Evolutionary conservation across 257 asterid genomes (phyloP).

Genomic region (Solanum clarkiae): DNA sequence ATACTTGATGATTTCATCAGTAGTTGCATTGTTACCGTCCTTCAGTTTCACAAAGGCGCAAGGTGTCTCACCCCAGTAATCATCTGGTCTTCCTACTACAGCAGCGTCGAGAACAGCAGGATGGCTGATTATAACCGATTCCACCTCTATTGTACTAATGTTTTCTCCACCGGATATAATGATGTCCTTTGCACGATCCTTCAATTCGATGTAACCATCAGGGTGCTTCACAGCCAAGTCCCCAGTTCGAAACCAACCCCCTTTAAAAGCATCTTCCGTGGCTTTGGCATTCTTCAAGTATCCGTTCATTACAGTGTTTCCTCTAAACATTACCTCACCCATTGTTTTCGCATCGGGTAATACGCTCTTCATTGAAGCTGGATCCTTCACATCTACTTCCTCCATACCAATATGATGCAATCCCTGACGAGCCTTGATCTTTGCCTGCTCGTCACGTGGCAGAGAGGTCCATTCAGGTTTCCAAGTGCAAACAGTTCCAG

Average conservation of each 20-base stretch:
- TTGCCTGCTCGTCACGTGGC: not conserved
- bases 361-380: not conserved
- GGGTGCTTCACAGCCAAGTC: not conserved
- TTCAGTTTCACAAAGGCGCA: not conserved
- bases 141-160: not conserved
- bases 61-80: not conserved
- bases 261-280: not conserved
- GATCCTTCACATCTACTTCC: not conserved
- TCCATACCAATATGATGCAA: not conserved
- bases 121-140: not conserved
- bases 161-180: not conserved
- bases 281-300: not conserved
- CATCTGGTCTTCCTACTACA: not conserved
- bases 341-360: not conserved
- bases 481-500: not conserved
- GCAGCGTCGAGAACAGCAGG: not conserved
- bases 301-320: not conserved
- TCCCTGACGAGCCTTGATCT: slow-evolving; percentile 2
- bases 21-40: not conserved
- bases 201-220: slow-evolving; percentile 1
- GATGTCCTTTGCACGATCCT: slow-evolving; percentile 3
- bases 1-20: not conserved
- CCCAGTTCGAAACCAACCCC: slow-evolving; percentile 1
- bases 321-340: slow-evolving; percentile 1
- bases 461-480: not conserved